phyloP scores from a whole-genome alignment of 306 rosid species.

The Quercus parvula region DNA sequence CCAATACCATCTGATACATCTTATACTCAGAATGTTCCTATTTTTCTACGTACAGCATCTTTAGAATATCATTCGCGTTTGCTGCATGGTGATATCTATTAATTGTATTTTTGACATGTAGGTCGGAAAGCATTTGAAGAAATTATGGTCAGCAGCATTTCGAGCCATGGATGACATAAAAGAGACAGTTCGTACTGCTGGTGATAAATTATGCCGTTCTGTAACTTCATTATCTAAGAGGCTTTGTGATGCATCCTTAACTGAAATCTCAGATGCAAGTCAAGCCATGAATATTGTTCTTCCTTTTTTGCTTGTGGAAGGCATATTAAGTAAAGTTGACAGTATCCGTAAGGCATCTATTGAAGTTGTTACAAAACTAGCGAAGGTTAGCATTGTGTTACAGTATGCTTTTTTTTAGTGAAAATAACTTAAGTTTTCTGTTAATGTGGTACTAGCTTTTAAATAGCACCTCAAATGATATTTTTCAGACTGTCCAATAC shows the following conservation, averaged over 20 bases:
- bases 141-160: conserved; percentile 82
- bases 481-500: neutral
- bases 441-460: neutral
- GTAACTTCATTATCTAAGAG: conserved; percentile 74
- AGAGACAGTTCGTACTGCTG: conserved; percentile 90
- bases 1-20: neutral
- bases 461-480: neutral
- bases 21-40: neutral
- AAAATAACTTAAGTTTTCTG: neutral
- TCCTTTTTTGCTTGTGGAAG: conserved; percentile 85
- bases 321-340: conserved; percentile 93
- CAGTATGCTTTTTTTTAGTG: neutral
- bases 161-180: conserved; percentile 97
- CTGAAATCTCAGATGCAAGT: conserved; percentile 66
- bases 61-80: neutral
- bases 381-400: conserved; percentile 60
- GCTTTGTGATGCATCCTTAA: conserved; percentile 84
- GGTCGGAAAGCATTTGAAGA: conserved; percentile 77
- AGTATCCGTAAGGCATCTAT: conserved; percentile 84
- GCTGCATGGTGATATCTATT: neutral
- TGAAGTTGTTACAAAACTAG: conserved; percentile 88
- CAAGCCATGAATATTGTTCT: conserved; percentile 87
- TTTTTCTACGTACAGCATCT: neutral
- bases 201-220: conserved; percentile 80
- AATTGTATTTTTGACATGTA: conserved; percentile 18